phyloP scores from a whole-genome alignment of 1,139 yeast genomes.

The Lodderomyces pseudojiufengensis region DNA sequence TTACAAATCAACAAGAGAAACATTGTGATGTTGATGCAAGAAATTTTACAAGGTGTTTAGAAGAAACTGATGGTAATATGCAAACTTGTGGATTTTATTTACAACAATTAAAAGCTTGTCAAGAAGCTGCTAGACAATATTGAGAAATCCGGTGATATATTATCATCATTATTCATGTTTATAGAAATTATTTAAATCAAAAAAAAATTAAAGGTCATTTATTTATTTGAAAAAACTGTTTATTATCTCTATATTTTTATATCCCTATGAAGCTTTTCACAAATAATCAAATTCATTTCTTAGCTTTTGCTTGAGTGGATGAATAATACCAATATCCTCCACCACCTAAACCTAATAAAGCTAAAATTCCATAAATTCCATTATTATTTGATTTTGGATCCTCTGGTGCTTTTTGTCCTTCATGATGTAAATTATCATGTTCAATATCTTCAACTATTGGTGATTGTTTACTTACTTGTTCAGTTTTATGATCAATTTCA shows the following conservation, averaged over 20 bases:
- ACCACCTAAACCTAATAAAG: conserved; percentile 23
- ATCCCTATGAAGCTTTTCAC: too few species aligned
- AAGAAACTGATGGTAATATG: conserved; percentile 91
- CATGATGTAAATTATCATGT: conserved; percentile 27
- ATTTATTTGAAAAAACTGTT: neutral
- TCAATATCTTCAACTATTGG: conserved; percentile 41
- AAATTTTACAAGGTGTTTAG: conserved; percentile 91
- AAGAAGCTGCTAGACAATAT: conserved; percentile 84
- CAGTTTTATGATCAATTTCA: conserved; percentile 36
- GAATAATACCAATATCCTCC: conserved; percentile 19
- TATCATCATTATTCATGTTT: conserved; percentile 4
- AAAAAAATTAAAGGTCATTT: neutral
- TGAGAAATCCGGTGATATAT: conserved; percentile 24
- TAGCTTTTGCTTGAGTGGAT: conserved; percentile 4
- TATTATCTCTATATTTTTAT: neutral
- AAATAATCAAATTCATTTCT: neutral
- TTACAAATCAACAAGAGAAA: conserved; percentile 41
- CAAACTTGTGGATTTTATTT: conserved; percentile 94
- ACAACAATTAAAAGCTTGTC: conserved; percentile 96
- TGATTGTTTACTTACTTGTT: conserved; percentile 24
- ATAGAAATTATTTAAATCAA: conserved; percentile 6
- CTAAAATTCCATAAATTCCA: conserved; percentile 14
- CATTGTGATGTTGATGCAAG: conserved; percentile 92
- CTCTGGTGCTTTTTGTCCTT: conserved; percentile 4
- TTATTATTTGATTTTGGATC: conserved; percentile 5